A percentile compares a stretch with the other conserved stretches of the same genome.
Evolutionary conservation across 225 moss, liverwort and hornwort genomes (phyloP).

Genomic region (Ulota crispa): DNA sequence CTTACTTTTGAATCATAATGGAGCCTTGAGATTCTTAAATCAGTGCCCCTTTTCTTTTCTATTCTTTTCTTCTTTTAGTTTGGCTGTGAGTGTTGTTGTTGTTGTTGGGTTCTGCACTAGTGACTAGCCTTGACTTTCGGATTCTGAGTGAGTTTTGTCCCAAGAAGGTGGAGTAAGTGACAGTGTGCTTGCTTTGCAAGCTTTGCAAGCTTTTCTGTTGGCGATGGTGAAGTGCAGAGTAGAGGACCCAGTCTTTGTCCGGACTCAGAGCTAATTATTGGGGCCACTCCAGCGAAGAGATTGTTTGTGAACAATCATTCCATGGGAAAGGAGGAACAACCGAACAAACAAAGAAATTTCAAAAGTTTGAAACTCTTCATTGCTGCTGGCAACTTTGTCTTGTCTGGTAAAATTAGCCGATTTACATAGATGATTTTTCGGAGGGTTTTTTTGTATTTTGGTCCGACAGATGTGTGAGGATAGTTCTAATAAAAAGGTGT

Average conservation of each 20-base stretch:
- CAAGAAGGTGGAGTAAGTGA: neutral
- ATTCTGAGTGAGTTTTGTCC: neutral
- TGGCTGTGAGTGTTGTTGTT: neutral
- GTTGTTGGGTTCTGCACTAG: neutral
- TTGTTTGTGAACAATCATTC: slow-evolving; percentile 17
- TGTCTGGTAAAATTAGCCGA: neutral
- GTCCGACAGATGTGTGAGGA: neutral
- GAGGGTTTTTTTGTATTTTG: neutral
- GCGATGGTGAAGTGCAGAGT: neutral
- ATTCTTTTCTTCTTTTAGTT: neutral
- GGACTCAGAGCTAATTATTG: slow-evolving; percentile 24
- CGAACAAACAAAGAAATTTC: neutral
- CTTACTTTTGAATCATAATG: too few relatives aligned
- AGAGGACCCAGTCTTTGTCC: neutral
- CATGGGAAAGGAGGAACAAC: neutral
- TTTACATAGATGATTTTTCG: neutral
- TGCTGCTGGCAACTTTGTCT: neutral
- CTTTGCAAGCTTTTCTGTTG: too few relatives aligned
- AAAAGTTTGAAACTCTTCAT: neutral
- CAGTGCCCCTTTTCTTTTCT: too few relatives aligned
- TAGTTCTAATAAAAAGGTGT: neutral
- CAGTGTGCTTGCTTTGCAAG: neutral
- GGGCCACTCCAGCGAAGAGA: neutral
- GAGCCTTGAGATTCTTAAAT: neutral
- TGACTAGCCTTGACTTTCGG: slow-evolving; percentile 10